These are phyloP conservation scores for Aphanocladium album DNA, from an alignment of 2,329 filamentous ascomycete species.

Conservation along the genomic window DNA sequence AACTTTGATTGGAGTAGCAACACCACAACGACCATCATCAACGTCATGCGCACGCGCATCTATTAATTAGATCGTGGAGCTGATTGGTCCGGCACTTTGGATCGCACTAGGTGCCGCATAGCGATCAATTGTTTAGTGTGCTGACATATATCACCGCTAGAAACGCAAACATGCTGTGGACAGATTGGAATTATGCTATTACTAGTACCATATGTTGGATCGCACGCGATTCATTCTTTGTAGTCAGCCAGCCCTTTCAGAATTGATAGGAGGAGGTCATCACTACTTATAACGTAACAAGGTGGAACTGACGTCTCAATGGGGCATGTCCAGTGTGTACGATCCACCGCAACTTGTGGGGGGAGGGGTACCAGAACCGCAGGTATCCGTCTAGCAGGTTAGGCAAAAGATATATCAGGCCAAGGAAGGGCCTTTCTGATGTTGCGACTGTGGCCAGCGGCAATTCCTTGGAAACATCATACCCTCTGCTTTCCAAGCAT, in stretches of 20 bases:
- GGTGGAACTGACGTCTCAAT: not conserved
- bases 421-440: conserved; percentile 4
- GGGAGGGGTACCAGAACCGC: conserved; percentile 11
- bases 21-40: too few relatives aligned
- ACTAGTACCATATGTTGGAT: too few relatives aligned
- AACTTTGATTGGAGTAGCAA: too few relatives aligned
- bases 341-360: conserved; percentile 9
- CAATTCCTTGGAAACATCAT: conserved; percentile 4
- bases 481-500: not conserved
- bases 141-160: too few relatives aligned
- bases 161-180: too few relatives aligned
- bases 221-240: not conserved
- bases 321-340: not conserved
- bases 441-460: conserved; percentile 1
- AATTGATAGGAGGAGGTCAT: not conserved
- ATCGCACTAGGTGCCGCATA: too few relatives aligned
- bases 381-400: not conserved
- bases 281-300: not conserved
- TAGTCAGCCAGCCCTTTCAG: not conserved
- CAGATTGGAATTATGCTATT: too few relatives aligned
- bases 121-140: too few relatives aligned
- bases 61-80: too few relatives aligned
- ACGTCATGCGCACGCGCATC: too few relatives aligned
- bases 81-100: too few relatives aligned
- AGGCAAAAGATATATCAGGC: conserved; percentile 5